Conservation (phyloP, 2,329 filamentous ascomycete genomes). For the Aureobasidium sp. region DNA sequence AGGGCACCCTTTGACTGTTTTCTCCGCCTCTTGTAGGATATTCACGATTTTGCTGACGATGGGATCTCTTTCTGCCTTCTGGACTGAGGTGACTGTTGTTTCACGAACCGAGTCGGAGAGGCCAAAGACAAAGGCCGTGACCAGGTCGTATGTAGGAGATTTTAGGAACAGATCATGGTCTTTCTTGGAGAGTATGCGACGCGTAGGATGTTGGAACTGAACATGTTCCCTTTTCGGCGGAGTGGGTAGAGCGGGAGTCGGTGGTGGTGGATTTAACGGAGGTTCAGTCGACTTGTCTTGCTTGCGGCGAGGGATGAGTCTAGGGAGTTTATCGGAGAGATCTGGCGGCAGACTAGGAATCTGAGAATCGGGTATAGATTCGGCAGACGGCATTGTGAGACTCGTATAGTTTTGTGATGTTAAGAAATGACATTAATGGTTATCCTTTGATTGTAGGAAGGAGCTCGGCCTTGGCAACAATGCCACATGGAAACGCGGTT, state of each 20-base stretch:
- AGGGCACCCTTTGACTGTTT: conserved; percentile 73
- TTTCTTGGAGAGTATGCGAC: conserved; percentile 81
- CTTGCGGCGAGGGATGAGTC: conserved; percentile 70
- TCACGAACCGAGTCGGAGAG: conserved; percentile 85
- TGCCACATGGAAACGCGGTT: not conserved
- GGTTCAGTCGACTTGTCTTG: conserved; percentile 49
- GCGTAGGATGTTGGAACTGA: conserved; percentile 71
- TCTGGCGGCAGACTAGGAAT: conserved; percentile 38
- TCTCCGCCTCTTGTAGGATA: conserved; percentile 76
- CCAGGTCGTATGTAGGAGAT: conserved; percentile 78
- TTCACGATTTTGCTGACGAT: conserved; percentile 69
- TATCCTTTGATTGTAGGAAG: not conserved
- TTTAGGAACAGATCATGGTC: conserved; percentile 87
- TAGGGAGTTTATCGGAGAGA: conserved; percentile 68
- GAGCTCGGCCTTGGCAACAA: conserved; percentile 5
- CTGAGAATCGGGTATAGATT: conserved; percentile 88
- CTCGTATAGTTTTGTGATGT: not conserved
- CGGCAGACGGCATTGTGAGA: conserved; percentile 57
- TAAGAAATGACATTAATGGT: conserved; percentile 1
- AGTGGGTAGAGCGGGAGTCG: conserved; percentile 77
- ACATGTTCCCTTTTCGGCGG: conserved; percentile 63
- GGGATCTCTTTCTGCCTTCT: conserved; percentile 62
- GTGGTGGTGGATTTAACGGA: conserved; percentile 66
- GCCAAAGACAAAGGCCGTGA: conserved; percentile 87
- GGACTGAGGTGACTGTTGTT: conserved; percentile 68